Conservation (phyloP, 768 basidiomycete genomes). For the Daedaleopsis sinensis region DNA sequence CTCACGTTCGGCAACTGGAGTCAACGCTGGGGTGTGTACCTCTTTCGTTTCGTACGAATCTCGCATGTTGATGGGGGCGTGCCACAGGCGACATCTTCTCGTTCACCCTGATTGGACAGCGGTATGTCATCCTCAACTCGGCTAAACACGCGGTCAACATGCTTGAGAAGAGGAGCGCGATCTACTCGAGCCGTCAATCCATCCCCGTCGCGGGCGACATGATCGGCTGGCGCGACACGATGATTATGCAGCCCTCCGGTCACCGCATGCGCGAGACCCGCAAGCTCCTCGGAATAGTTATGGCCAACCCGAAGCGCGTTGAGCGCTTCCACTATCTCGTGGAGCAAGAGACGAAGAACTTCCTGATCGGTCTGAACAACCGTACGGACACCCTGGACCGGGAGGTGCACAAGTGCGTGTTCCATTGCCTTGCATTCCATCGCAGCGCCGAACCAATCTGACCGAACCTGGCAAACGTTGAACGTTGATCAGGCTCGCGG, state of each 20-base stretch:
- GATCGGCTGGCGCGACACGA: conserved; percentile 31
- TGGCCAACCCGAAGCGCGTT: conserved; percentile 44
- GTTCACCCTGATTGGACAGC: conserved; percentile 30
- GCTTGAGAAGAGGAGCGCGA: conserved; percentile 31
- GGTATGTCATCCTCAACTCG: conserved; percentile 34
- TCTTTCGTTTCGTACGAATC: neutral
- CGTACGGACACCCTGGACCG: conserved; percentile 40
- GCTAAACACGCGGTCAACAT: conserved; percentile 27
- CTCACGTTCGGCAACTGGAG: conserved; percentile 30
- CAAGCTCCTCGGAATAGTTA: conserved; percentile 41
- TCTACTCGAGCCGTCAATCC: conserved; percentile 29
- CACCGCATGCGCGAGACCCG: conserved; percentile 46
- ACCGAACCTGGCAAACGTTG: neutral
- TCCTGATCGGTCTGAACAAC: conserved; percentile 43
- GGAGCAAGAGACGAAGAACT: conserved; percentile 45
- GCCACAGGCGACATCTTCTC: conserved; percentile 32
- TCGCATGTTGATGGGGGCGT: neutral
- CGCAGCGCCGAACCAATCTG: neutral
- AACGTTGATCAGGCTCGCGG: conserved; percentile 26
- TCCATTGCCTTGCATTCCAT: neutral
- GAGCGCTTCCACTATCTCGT: conserved; percentile 38
- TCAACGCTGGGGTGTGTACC: conserved; percentile 30
- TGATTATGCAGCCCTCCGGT: conserved; percentile 44
- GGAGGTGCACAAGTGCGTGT: conserved; percentile 44
- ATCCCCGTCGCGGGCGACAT: conserved; percentile 27